phyloP scores from a whole-genome alignment of 208 protist species.

The Herpetomonas samuelpessoai region DNA sequence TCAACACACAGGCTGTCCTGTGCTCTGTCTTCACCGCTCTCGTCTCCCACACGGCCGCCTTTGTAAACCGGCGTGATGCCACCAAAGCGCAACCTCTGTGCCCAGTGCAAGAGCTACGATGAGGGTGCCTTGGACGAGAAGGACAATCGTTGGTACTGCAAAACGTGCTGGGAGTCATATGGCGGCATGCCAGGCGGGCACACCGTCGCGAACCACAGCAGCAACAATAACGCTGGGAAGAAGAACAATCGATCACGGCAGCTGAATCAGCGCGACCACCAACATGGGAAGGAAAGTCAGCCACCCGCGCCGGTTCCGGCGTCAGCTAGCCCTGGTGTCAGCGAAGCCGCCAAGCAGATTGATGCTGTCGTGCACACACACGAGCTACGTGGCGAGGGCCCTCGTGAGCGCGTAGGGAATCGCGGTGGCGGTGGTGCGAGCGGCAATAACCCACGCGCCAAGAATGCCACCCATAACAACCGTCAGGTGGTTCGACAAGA shows the following conservation, averaged over 20 bases:
- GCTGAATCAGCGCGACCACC: no score
- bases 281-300: no score
- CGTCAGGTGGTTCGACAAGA: background rate
- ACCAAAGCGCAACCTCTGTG: constrained; percentile 35
- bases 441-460: background rate
- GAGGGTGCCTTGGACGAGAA: constrained; percentile 35
- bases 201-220: no score
- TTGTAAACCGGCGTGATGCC: constrained; percentile 12
- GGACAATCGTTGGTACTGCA: constrained; percentile 61
- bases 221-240: no score
- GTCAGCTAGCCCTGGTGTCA: constrained; percentile 9
- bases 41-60: no score
- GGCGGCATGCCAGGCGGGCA: constrained; percentile 6
- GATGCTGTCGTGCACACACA: background rate
- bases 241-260: no score
- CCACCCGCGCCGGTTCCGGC: background rate
- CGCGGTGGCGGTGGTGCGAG: background rate
- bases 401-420: background rate
- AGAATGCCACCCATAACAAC: background rate
- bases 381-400: background rate
- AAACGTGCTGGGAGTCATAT: constrained; percentile 46
- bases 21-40: no score
- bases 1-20: no score
- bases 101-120: constrained; percentile 62
- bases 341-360: background rate